Base-by-base conservation (phyloP, 768 basidiomycete species). In the Pulveroboletus sp. region DNA sequence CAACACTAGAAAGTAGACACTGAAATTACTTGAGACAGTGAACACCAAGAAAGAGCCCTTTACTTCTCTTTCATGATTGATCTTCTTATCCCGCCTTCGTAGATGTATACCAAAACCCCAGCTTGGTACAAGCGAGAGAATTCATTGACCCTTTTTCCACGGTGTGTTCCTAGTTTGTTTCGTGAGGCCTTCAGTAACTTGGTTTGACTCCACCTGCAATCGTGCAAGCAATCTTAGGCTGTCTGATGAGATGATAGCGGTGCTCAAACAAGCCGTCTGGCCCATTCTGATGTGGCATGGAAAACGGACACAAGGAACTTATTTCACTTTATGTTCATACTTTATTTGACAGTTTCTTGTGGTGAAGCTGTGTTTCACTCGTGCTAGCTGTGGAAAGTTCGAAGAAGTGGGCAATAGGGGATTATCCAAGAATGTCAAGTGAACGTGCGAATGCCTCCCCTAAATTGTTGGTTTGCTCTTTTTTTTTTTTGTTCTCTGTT, bases 11-110 rank as follows among this genome's bases (percentile, higher is more conserved):
- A 77, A 78, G 50, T 71, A 71, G 11, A 76, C 78, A 4, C 58
- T 80, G 18, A 69, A 60, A 51, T 79, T 70, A 58, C 66, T 79
- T 33, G 76, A 79, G 56, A 72, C 79, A 37, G 76, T 78, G 63
- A 74, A 71, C 28, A 63, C 76, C 2, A 64, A 71, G 68, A 56
- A 52, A 52, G 52, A 28, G n/a, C 15, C 9, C 26, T 18, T 3
- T 49, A 18, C 15, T 12, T 36, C 18, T 6, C 28, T 26, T 2
- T 35, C 31, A 18, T 14, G 27, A 44, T 21, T 26, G 33, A 31
- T 15, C 21, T 21, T 45, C 35, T 42, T 5, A 46, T 12, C 15
- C 18, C 7, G 24, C 17, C 31, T 42, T 33, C 11, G 18, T 26
- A 63, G 67, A 64, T 27, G 24, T 42, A 6, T 65, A 62, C 49